Evolutionary conservation across 2,329 filamentous ascomycete species (phyloP).

Genomic region (Colletotrichum sp.): DNA sequence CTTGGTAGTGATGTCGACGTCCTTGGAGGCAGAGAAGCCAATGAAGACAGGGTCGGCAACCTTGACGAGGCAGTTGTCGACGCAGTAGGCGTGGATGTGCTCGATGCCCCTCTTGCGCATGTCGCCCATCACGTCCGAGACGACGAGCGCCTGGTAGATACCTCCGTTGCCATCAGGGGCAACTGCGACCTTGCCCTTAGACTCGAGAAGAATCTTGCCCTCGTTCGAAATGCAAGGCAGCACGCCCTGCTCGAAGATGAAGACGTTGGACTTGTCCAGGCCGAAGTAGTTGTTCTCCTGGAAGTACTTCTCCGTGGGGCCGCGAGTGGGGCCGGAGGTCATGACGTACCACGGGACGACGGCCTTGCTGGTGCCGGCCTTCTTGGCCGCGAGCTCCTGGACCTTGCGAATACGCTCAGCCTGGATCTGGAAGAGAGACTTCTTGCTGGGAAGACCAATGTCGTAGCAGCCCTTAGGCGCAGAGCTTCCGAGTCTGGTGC

Average conservation of each 20-base stretch:
- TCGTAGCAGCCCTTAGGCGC: constrained; percentile 98
- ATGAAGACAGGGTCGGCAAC: constrained; percentile 97
- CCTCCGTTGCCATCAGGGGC: constrained; percentile 97
- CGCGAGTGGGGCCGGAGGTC: constrained; percentile 94
- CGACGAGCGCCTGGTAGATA: constrained; percentile 89
- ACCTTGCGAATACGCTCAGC: constrained; percentile 91
- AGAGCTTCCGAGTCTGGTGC: constrained; percentile 91
- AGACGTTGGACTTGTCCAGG: constrained; percentile 80
- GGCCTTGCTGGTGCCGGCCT: constrained; percentile 56
- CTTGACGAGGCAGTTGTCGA: constrained; percentile 98
- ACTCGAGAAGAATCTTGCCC: constrained; percentile 94
- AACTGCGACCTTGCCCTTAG: constrained; percentile 88
- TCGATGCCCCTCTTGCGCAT: constrained; percentile 89
- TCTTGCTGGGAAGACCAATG: constrained; percentile 90
- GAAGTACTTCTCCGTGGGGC: constrained; percentile 94
- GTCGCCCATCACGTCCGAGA: constrained; percentile 80
- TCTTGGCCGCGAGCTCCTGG: constrained; percentile 78
- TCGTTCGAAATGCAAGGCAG: constrained; percentile 97
- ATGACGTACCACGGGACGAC: constrained; percentile 98
- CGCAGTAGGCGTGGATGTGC: constrained; percentile 97
- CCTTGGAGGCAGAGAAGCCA: constrained; percentile 85
- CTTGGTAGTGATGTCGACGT: constrained; percentile 97
- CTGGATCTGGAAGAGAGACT: constrained; percentile 97
- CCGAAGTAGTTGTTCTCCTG: constrained; percentile 90
- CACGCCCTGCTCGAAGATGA: constrained; percentile 96